Conservation (phyloP, 2,329 filamentous ascomycete genomes). For the Helminthosporium solani region DNA sequence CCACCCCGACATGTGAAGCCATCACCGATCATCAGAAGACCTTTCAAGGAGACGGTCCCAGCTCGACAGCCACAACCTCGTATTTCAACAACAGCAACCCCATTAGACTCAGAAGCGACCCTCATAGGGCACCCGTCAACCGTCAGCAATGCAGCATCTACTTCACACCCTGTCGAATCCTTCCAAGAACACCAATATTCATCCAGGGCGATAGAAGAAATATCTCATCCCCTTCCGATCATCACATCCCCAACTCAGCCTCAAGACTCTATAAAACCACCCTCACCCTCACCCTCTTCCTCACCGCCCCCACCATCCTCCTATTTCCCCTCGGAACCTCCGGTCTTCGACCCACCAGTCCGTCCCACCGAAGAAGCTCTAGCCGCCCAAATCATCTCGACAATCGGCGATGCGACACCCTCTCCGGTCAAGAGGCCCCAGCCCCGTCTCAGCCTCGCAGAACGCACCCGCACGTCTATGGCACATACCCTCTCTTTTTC, state of each 20-base stretch:
- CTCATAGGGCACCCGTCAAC: conserved; percentile 24
- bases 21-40: conserved; percentile 14
- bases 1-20: conserved; percentile 15
- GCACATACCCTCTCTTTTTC: conserved; percentile 33
- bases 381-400: conserved; percentile 44
- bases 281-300: conserved; percentile 4
- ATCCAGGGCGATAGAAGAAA: conserved; percentile 6
- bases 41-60: conserved; percentile 19
- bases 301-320: conserved; percentile 18
- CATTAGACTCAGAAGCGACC: conserved; percentile 31
- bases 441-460: conserved; percentile 46
- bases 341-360: conserved; percentile 16
- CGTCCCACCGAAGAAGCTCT: conserved; percentile 30
- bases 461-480: conserved; percentile 52
- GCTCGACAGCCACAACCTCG: conserved; percentile 10
- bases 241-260: conserved; percentile 1
- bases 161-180: conserved; percentile 5
- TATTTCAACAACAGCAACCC: conserved; percentile 11
- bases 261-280: not conserved
- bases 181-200: conserved; percentile 4
- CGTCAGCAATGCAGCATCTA: conserved; percentile 9
- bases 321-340: conserved; percentile 21
- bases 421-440: conserved; percentile 44
- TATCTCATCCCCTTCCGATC: conserved; percentile 10
- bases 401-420: conserved; percentile 42